Evolutionary conservation across 106 monocot genomes (phyloP).

Genomic region (Dactylorhiza incarnata): DNA sequence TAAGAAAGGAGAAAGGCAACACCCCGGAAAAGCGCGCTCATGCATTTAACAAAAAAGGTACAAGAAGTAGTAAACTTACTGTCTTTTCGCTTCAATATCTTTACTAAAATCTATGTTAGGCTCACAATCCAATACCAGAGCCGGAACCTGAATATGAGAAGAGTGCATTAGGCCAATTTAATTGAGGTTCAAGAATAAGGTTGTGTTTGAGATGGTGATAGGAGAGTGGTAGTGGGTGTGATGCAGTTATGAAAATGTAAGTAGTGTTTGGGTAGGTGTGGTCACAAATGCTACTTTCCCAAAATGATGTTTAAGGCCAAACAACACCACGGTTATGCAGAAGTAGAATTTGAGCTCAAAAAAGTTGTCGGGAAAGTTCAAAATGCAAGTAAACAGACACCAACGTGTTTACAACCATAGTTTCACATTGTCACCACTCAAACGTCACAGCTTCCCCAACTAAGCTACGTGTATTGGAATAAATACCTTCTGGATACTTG

Average conservation of each 20-base stretch:
- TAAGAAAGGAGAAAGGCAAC: too few species aligned
- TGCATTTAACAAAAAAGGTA: neutral
- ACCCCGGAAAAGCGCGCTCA: too few species aligned
- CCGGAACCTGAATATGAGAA: slow-evolving; percentile 69
- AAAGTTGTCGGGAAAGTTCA: too few species aligned
- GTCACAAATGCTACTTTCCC: too few species aligned
- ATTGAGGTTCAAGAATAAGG: neutral
- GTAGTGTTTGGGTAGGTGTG: too few species aligned
- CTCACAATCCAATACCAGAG: slow-evolving; percentile 93
- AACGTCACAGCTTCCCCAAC: neutral
- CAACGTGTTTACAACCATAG: too few species aligned
- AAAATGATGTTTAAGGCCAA: too few species aligned
- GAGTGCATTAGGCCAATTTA: neutral
- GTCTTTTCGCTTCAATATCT: slow-evolving; percentile 86
- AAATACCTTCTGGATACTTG: slow-evolving; percentile 87
- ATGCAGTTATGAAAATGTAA: too few species aligned
- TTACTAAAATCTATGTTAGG: slow-evolving; percentile 86
- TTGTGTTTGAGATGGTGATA: neutral
- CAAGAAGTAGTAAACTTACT: slow-evolving; percentile 34
- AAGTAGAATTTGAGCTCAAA: neutral
- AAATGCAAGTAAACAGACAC: too few species aligned
- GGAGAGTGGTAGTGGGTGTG: neutral
- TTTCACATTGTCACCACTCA: too few species aligned
- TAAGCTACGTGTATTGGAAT: too few species aligned
- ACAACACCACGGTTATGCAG: neutral